Base-by-base conservation (phyloP, 345 rosid genomes). In the Firmiana major region DNA sequence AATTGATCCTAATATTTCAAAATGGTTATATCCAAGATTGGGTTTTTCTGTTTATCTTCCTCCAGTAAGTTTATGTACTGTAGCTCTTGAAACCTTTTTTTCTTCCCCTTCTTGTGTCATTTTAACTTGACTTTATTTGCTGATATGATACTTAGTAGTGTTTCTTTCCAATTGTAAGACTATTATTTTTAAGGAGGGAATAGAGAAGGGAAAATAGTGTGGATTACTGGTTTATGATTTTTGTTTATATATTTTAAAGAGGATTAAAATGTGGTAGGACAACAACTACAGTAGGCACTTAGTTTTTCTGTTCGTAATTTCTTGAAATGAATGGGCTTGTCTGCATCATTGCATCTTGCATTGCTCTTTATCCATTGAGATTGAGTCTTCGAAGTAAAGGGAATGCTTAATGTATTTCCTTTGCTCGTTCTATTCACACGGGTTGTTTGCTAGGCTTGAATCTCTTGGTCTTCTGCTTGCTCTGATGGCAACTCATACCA, bases 11-110 rank as follows among this genome's bases (percentile, higher is more conserved):
- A 74, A 92, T 87, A 79, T 94, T 36, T 0, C 55, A 46, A 77
- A 17, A 54, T 97, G 98, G 99, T 19, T 77, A 0, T 80, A 77
- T 62, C 96, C 97, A 46, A 89, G 97, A 84, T 36, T 80, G 77
- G 98, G 97, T 5, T 80, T 2, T 67, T 71, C 24, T 36, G 89
- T 78, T 2, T 88, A 85, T 82, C 89, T 90, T 83, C 94, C 99
- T 69, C 97, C 90, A 0, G 98, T 96, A 77, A 88, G 97, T 67
- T 77, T 11, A 54, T 21, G 28, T 24, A 16, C 36, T 13, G n/a
- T 21, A 22, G 54, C 19, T 10, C 38, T 38, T 13, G 43, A 19
- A 16, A 40, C 21, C 17, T 7, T 22, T 26, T 16, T 26, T 4
- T 9, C 31, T 34, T 5, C 71, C 11, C 28, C 9, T 22, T 43